phyloP scores from a whole-genome alignment of 202 grass and related monocot species.

The Alloteropsis angusta region DNA sequence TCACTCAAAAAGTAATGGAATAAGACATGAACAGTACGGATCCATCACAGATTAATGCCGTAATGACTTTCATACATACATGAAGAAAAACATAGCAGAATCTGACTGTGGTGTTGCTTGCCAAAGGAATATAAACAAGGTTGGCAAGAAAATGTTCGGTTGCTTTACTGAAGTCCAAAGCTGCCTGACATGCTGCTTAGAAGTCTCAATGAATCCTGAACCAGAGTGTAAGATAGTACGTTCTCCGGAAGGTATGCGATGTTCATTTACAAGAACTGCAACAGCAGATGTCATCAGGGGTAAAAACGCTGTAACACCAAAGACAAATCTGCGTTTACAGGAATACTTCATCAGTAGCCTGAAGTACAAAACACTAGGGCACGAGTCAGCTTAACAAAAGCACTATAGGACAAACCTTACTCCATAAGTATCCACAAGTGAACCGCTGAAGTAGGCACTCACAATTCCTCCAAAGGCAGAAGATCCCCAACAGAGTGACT shows the following conservation, averaged over 20 bases:
- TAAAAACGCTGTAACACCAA: slow-evolving; percentile 96
- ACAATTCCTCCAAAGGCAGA: slow-evolving; percentile 96
- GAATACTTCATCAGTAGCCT: slow-evolving; percentile 27
- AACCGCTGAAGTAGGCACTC: slow-evolving; percentile 96
- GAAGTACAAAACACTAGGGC: slow-evolving; percentile 1
- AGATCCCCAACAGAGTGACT: slow-evolving; percentile 97
- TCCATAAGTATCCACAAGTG: slow-evolving; percentile 79
- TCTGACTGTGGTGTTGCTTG: slow-evolving; percentile 97
- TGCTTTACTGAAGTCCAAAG: slow-evolving; percentile 92
- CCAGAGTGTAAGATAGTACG: slow-evolving; percentile 34
- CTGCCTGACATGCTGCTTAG: slow-evolving; percentile 70
- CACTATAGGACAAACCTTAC: slow-evolving; percentile 70
- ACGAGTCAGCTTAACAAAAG: background rate
- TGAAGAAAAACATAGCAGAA: slow-evolving; percentile 96
- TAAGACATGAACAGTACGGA: background rate
- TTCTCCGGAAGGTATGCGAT: slow-evolving; percentile 33
- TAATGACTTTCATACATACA: slow-evolving; percentile 42
- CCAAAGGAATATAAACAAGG: slow-evolving; percentile 97
- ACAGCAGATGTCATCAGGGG: slow-evolving; percentile 95
- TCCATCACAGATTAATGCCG: background rate
- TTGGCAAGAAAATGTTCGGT: slow-evolving; percentile 83
- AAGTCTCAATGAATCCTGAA: slow-evolving; percentile 73
- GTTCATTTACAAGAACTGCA: slow-evolving; percentile 96
- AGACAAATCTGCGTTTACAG: slow-evolving; percentile 86
- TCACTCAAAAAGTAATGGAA: slow-evolving; percentile 10